Conservation (phyloP, 2,329 filamentous ascomycete genomes). For the Emmonsia crescens region DNA sequence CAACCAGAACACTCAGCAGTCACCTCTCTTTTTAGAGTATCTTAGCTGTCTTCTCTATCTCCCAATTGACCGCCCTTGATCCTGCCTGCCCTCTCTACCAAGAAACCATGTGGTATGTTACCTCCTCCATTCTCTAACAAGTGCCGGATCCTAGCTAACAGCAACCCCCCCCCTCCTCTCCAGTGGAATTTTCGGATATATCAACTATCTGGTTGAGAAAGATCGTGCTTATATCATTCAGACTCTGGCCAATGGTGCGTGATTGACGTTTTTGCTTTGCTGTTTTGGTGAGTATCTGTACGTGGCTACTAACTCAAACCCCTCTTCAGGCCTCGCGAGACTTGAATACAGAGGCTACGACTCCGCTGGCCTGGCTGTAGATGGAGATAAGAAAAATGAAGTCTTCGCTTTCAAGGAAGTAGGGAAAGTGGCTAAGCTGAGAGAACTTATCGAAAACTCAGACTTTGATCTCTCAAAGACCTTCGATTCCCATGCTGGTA, state of each 20-base stretch:
- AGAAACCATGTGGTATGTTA: constrained; percentile 4
- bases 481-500: constrained; percentile 96
- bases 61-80: not conserved
- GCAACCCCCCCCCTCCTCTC: not conserved
- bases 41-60: not conserved
- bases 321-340: constrained; percentile 65
- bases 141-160: not conserved
- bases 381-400: constrained; percentile 98
- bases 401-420: constrained; percentile 98
- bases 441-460: constrained; percentile 76
- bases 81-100: not conserved
- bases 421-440: constrained; percentile 95
- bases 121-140: not conserved
- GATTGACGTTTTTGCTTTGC: constrained; percentile 1
- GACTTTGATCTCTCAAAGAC: constrained; percentile 80
- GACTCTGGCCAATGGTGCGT: constrained; percentile 87
- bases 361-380: constrained; percentile 87
- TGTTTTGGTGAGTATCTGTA: too few species aligned
- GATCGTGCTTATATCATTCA: constrained; percentile 93
- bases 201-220: constrained; percentile 99
- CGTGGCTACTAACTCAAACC: constrained; percentile 13
- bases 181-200: constrained; percentile 95
- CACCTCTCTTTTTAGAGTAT: not conserved
- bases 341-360: constrained; percentile 99
- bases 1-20: not conserved